A percentile compares a stretch with the other conserved stretches of the same genome.
These are phyloP conservation scores for Coemansia sp. DNA, from an alignment of 192 early-diverging fungal genomes.

Conservation along the genomic window DNA sequence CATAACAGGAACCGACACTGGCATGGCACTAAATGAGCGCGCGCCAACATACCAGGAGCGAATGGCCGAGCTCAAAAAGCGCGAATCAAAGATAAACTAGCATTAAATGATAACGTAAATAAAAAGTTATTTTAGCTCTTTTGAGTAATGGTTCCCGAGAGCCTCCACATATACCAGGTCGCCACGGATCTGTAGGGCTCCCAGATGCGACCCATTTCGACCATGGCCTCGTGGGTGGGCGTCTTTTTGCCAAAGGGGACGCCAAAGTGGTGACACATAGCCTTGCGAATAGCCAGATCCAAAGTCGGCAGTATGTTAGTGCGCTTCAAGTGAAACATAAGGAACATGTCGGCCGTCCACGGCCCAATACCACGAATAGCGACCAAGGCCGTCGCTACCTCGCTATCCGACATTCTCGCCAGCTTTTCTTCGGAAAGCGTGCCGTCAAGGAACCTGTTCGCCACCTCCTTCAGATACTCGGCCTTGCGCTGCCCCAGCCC, in stretches of 20 bases:
- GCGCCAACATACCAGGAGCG: slow-evolving; percentile 44
- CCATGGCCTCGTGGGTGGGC: slow-evolving; percentile 57
- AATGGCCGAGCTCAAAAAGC: slow-evolving; percentile 36
- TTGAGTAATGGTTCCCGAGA: slow-evolving; percentile 44
- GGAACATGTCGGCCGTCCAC: slow-evolving; percentile 75
- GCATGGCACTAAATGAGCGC: not conserved
- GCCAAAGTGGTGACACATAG: slow-evolving; percentile 64
- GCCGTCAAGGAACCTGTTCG: slow-evolving; percentile 58
- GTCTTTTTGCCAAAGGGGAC: slow-evolving; percentile 53
- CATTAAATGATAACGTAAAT: not conserved
- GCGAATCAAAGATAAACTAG: slow-evolving; percentile 5
- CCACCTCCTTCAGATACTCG: slow-evolving; percentile 67
- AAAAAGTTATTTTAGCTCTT: slow-evolving; percentile 11
- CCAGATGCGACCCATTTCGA: slow-evolving; percentile 58
- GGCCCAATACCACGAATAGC: slow-evolving; percentile 67
- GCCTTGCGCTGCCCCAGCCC: slow-evolving; percentile 52
- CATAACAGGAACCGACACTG: not conserved
- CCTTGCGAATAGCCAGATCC: slow-evolving; percentile 67
- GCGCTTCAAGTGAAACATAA: slow-evolving; percentile 70
- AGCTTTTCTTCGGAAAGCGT: slow-evolving; percentile 52
- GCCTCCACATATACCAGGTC: slow-evolving; percentile 69
- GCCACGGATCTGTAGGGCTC: slow-evolving; percentile 65
- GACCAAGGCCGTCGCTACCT: slow-evolving; percentile 55
- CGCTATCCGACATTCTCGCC: slow-evolving; percentile 56
- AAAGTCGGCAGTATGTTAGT: slow-evolving; percentile 69